Evolutionary conservation across 2,329 filamentous ascomycete genomes (phyloP), one percentile per base, ranked within the genome.

Genomic region (Epichloe brachyelytri): DNA sequence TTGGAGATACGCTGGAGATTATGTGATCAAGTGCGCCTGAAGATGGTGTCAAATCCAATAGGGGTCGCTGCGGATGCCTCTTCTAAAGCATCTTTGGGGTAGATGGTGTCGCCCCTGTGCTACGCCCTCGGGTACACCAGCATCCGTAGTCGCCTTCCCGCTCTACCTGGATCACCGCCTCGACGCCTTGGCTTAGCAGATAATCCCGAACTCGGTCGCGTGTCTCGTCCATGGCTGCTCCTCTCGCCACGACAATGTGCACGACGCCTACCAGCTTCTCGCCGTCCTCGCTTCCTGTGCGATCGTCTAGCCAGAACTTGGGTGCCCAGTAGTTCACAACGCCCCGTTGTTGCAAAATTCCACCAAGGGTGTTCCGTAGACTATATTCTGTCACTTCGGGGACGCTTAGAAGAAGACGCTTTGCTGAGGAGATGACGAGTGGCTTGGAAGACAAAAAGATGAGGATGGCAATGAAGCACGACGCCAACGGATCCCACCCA

Each of bases 361-460:
- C 90, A 2, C 88, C 85, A 10, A 98, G 74, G 0, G 85, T 86
- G 62, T 93, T 89, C 53, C 93, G 86, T 51, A 97, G 77, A 53
- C 80, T 84, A 65, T 96, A 97, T 63, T 98, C 93, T 11, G 85
- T 78, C 55, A 88, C 83, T 41, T 86, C 86, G 0, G 93, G 88
- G 2, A 97, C 78, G 17, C 88, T 88, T 3, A 98, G 77, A 20
- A 98, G 74, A 3, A 98, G 72, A 19, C 86, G 84, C 60, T 84
- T 85, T 1, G 89, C 93, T 1, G 87, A 89, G 15, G 86, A 88
- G 55, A 81, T 82, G 20, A 98, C 89, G 0, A 98, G 77, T 0
- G 93, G 93, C 33, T 91, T 80, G 0, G 93, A 88, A 8, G 90
- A 95, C n/a, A 85, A 78, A 65, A 96, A 90, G 57, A 98, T 98